phyloP scores from a whole-genome alignment of 73 alveolate genomes.

The Stentor roeselii region DNA sequence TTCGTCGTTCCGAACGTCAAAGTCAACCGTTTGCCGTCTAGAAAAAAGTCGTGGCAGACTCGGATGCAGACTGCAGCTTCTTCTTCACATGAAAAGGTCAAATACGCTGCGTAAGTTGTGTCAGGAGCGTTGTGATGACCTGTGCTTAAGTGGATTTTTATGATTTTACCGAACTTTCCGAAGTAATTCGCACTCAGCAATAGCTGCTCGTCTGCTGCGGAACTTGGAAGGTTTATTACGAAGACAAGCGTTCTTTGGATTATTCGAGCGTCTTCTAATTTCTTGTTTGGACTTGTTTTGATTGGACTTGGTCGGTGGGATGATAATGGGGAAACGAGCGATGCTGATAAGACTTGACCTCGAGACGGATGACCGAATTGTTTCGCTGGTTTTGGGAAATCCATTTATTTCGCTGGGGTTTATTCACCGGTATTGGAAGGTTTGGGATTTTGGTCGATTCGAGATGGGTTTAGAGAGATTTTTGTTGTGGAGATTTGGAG shows the following conservation, averaged over 20 bases:
- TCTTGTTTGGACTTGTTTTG: too few species aligned
- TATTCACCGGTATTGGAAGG: too few species aligned
- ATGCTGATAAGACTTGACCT: too few species aligned
- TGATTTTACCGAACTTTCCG: background rate
- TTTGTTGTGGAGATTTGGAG: too few species aligned
- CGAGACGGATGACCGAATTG: too few species aligned
- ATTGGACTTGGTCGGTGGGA: too few species aligned
- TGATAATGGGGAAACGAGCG: too few species aligned
- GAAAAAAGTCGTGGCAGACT: conserved; percentile 59
- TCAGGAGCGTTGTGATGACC: conserved; percentile 31
- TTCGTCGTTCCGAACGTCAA: conserved; percentile 86
- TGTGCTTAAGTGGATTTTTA: background rate
- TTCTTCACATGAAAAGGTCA: conserved; percentile 65
- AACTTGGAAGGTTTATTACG: conserved; percentile 42
- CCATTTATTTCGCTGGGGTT: too few species aligned
- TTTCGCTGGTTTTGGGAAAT: too few species aligned
- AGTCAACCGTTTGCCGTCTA: conserved; percentile 64
- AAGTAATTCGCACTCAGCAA: background rate
- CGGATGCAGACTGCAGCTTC: conserved; percentile 75
- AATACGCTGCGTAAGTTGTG: conserved; percentile 57
- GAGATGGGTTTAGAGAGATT: too few species aligned
- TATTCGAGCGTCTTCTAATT: too few species aligned
- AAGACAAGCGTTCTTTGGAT: conserved; percentile 39
- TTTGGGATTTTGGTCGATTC: too few species aligned
- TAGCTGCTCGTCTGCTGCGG: conserved; percentile 43